A percentile compares a stretch with the other conserved stretches of the same genome.
Evolutionary conservation across 2,329 filamentous ascomycete species (phyloP).

Genomic region (Colletotrichum australisinense): DNA sequence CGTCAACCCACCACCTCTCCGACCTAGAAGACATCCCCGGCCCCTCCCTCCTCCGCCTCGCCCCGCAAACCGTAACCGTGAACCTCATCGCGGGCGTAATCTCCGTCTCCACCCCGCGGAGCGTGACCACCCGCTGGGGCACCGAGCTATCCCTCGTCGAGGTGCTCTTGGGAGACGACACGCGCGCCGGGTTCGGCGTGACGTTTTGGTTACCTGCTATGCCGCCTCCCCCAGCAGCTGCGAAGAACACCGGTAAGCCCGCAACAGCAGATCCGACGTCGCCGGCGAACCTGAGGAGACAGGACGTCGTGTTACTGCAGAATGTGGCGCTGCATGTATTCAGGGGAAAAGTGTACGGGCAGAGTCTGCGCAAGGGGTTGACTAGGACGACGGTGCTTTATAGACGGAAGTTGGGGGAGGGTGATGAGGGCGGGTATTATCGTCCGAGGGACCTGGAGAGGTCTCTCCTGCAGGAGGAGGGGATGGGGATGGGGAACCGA

Average conservation of each 20-base stretch:
- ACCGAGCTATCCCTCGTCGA: conserved; percentile 76
- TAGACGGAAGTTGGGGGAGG: conserved; percentile 62
- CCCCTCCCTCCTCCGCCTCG: conserved; percentile 71
- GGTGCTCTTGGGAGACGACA: conserved; percentile 86
- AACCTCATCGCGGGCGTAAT: conserved; percentile 86
- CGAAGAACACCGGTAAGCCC: conserved; percentile 22
- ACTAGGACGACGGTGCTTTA: conserved; percentile 78
- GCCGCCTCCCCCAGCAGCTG: background rate
- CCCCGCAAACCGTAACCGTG: conserved; percentile 84
- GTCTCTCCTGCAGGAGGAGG: conserved; percentile 29
- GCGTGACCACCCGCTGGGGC: conserved; percentile 75
- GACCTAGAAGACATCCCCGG: conserved; percentile 80
- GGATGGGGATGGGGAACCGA: background rate
- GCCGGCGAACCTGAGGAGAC: conserved; percentile 63
- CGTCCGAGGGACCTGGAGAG: conserved; percentile 58
- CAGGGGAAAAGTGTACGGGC: conserved; percentile 82
- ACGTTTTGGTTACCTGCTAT: conserved; percentile 80
- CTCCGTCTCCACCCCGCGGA: conserved; percentile 74
- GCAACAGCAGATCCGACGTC: background rate
- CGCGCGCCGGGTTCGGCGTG: conserved; percentile 80
- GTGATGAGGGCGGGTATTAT: conserved; percentile 68
- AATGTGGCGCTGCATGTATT: conserved; percentile 85
- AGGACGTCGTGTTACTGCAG: conserved; percentile 82
- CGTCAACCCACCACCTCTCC: conserved; percentile 59
- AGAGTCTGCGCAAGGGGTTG: conserved; percentile 78